Conservation (phyloP, 352 stramenopile species). For the Phytophthora cryptogea region DNA sequence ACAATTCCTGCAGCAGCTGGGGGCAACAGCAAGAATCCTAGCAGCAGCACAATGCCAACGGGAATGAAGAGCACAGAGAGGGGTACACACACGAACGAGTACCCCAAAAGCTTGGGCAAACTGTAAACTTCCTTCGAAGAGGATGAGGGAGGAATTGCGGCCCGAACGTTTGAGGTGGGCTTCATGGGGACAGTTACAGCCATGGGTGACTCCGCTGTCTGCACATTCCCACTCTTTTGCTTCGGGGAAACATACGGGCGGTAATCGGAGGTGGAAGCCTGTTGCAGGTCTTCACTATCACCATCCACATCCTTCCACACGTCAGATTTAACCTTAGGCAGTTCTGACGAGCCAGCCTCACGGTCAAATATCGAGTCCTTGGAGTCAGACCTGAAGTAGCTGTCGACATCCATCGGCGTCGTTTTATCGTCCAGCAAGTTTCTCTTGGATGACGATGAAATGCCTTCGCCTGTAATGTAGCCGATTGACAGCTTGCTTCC, state of each 20-base stretch:
- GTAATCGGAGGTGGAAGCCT: constrained; percentile 42
- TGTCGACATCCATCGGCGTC: constrained; percentile 44
- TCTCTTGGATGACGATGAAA: constrained; percentile 39
- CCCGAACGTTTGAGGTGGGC: constrained; percentile 8
- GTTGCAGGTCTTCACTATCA: constrained; percentile 33
- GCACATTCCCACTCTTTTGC: constrained; percentile 40
- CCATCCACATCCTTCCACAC: constrained; percentile 43
- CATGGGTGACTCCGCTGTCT: constrained; percentile 30
- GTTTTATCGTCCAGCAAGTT: constrained; percentile 32
- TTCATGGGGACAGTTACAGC: constrained; percentile 32
- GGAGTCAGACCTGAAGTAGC: constrained; percentile 51
- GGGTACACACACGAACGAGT: constrained; percentile 61
- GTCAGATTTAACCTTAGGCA: constrained; percentile 32
- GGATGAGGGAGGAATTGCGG: constrained; percentile 15
- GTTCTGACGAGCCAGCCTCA: constrained; percentile 35
- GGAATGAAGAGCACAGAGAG: constrained; percentile 65
- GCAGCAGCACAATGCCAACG: constrained; percentile 54
- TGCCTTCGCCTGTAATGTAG: constrained; percentile 45
- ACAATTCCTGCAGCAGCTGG: constrained; percentile 57
- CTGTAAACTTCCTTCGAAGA: constrained; percentile 45
- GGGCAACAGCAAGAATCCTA: constrained; percentile 65
- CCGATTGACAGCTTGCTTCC: constrained; percentile 11
- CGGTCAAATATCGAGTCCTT: constrained; percentile 60
- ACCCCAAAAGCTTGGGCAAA: constrained; percentile 62
- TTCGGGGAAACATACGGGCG: constrained; percentile 63